phyloP scores from a whole-genome alignment of 305 asterid genomes.

The Fraxinus dipetala region DNA sequence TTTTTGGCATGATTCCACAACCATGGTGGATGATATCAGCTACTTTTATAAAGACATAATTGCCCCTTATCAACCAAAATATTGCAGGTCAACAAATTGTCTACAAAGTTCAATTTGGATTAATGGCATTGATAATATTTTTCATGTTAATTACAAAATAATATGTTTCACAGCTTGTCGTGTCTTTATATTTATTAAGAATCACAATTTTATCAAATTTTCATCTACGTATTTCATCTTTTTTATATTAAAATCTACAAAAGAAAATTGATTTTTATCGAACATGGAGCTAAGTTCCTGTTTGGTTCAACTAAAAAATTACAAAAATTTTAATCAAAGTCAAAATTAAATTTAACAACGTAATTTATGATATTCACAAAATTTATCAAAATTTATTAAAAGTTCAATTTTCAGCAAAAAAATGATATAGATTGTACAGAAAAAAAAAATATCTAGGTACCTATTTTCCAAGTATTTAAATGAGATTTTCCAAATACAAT shows the following conservation, averaged over 20 bases:
- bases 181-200: no score
- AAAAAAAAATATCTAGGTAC: neutral
- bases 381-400: no score
- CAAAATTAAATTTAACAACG: no score
- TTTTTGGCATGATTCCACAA: neutral
- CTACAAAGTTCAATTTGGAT: neutral
- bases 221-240: no score
- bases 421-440: neutral
- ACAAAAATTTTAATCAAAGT: no score
- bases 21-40: neutral
- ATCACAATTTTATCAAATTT: neutral
- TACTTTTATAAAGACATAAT: neutral
- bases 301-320: neutral
- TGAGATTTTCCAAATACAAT: neutral
- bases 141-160: neutral
- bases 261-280: no score
- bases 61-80: neutral
- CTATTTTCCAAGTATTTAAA: neutral
- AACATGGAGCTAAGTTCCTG: neutral
- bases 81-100: neutral
- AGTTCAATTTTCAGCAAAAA: neutral
- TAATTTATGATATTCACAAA: neutral
- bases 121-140: neutral
- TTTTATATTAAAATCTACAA: neutral
- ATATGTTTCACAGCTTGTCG: neutral